Base-by-base conservation (phyloP, 305 asterid species). In the Solanum aculeatissimum region DNA sequence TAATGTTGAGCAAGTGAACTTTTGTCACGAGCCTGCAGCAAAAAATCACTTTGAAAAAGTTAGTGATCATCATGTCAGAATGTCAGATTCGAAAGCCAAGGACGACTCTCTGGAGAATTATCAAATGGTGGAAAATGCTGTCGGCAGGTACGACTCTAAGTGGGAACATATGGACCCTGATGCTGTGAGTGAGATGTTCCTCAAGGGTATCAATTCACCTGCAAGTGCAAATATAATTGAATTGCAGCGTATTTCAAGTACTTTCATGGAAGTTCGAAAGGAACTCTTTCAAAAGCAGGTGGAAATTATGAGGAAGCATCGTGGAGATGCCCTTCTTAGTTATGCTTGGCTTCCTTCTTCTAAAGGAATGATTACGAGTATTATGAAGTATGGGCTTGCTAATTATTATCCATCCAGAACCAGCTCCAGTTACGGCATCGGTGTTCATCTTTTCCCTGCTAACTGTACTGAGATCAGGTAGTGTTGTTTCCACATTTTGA, bases 281-380 rank as follows among this genome's bases (percentile, higher is more conserved):
- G 99, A 97, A 86, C 92, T 97, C 82, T 97, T 97, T 80, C 89
- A 86, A 86, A 97, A 97, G 87, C 99, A 93, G 91, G 89, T 85
- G 77, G 97, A 95, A 57, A 93, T 97, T 66, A 92, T 93, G 27
- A 86, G 90, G 88, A 92, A 85, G 86, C 88, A 58, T 85, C 98
- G 97, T 27, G 99, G 99, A 68, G 92, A 92, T 93, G 94, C 98
- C 71, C 91, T 92, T 91, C 89, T 95, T 66, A 90, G 55, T 83
- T 95, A 90, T 85, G 99, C 98, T 32, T 97, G 99, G 99, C 97
- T 97, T 84, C 99, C 99, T 83, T 94, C 93, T 87, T 89, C 95
- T 18, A 91, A 90, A 85, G 91, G 83, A 87, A 85, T 91, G 45
- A 83, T 90, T 70, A 86, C 88, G 10, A 87, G 90, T 86, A 88